Conservation (phyloP, 73 alveolate genomes). For the Tetrahymena thermophila region DNA sequence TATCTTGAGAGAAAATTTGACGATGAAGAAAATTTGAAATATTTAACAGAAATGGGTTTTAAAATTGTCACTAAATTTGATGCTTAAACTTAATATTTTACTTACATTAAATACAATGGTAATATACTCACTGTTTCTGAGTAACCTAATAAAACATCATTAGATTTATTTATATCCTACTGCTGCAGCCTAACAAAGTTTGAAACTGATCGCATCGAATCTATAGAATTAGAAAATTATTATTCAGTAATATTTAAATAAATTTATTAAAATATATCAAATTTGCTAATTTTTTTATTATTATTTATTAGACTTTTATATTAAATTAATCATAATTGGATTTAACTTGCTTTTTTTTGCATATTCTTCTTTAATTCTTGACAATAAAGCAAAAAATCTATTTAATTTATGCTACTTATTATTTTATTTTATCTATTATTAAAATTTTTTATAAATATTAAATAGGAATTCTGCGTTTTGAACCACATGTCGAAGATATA, state of each 20-base stretch:
- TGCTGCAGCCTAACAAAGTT: conserved; percentile 25
- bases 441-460: not conserved
- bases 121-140: conserved; percentile 3
- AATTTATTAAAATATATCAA: not conserved
- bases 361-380: too few species aligned
- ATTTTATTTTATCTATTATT: too few species aligned
- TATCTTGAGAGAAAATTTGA: conserved; percentile 24
- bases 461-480: conserved; percentile 24
- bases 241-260: not conserved
- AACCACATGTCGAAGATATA: conserved; percentile 4
- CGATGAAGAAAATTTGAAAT: conserved; percentile 15
- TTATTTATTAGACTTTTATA: too few species aligned
- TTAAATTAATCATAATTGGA: too few species aligned
- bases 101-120: not conserved
- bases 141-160: not conserved
- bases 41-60: conserved; percentile 8
- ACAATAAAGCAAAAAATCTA: too few species aligned
- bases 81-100: conserved; percentile 27
- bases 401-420: too few species aligned
- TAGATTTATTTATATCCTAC: conserved; percentile 10
- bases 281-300: not conserved
- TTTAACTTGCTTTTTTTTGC: too few species aligned
- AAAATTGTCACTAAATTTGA: not conserved
- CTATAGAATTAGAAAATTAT: not conserved
- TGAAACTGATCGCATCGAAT: conserved; percentile 17